Percentiles rank a stretch among this genome's conserved stretches.
These are phyloP conservation scores for Friedmanniomyces simplex DNA, from an alignment of 495 filamentous ascomycete species.

Conservation along the genomic window DNA sequence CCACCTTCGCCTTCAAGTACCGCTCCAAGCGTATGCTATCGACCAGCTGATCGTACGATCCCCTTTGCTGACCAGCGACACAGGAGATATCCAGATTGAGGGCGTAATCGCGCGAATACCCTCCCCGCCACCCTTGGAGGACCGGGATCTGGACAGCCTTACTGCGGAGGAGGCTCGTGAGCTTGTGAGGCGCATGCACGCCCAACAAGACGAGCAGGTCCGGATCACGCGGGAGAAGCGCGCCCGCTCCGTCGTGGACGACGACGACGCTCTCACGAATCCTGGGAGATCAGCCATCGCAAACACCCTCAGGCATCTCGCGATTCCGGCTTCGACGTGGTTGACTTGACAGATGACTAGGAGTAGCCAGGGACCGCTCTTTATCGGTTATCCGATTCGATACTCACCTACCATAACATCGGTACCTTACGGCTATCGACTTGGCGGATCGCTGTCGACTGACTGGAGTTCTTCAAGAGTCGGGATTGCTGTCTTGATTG, in stretches of 20 bases:
- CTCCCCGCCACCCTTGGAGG: constrained; percentile 19
- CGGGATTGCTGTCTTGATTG: too few relatives aligned
- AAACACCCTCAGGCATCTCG: not conserved
- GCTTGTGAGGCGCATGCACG: constrained; percentile 8
- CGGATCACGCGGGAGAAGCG: constrained; percentile 3
- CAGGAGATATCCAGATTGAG: constrained; percentile 23
- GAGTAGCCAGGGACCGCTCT: not conserved
- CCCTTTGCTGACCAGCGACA: not conserved
- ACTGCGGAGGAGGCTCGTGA: constrained; percentile 13
- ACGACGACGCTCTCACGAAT: not conserved
- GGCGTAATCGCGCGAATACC: constrained; percentile 19
- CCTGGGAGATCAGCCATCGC: not conserved
- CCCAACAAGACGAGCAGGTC: not conserved
- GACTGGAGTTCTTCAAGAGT: too few relatives aligned
- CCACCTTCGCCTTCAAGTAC: constrained; percentile 19
- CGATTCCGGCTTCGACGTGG: not conserved
- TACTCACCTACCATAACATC: too few relatives aligned
- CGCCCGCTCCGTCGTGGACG: not conserved
- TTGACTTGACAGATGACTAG: not conserved
- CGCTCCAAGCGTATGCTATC: constrained; percentile 12
- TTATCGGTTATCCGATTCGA: too few relatives aligned
- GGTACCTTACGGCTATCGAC: too few relatives aligned
- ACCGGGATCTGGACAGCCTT: constrained; percentile 12
- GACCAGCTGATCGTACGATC: not conserved
- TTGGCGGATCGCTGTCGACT: too few relatives aligned